A percentile compares a stretch with the other conserved stretches of the same genome.
Evolutionary conservation across 495 filamentous ascomycete species (phyloP).

Genomic region (Daldinia vernicosa): DNA sequence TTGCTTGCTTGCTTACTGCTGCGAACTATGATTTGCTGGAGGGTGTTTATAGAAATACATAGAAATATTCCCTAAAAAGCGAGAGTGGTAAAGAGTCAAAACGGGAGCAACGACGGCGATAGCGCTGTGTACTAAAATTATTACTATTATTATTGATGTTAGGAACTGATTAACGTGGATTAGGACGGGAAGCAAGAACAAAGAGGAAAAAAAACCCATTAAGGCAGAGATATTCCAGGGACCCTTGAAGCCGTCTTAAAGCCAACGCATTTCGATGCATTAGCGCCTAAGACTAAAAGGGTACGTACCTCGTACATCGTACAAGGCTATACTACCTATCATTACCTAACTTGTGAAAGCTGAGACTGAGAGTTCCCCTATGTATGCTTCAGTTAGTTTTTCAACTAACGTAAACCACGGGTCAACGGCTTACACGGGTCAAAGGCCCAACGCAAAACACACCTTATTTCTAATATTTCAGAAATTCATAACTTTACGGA

Average conservation of each 20-base stretch:
- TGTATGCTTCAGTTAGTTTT: slow-evolving; percentile 14
- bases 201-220: slow-evolving; percentile 30
- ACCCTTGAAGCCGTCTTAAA: slow-evolving; percentile 37
- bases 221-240: slow-evolving; percentile 24
- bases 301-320: slow-evolving; percentile 35
- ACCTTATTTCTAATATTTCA: too few relatives aligned
- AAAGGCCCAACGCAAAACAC: too few relatives aligned
- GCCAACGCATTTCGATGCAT: slow-evolving; percentile 45
- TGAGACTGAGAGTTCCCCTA: slow-evolving; percentile 14
- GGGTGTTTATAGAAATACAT: too few relatives aligned
- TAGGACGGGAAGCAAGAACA: slow-evolving; percentile 20
- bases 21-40: slow-evolving; percentile 14
- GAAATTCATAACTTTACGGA: too few relatives aligned
- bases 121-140: neutral
- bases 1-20: slow-evolving; percentile 32
- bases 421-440: too few relatives aligned
- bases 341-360: slow-evolving; percentile 9
- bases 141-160: slow-evolving; percentile 14
- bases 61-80: neutral
- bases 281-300: slow-evolving; percentile 32
- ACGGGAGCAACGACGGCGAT: slow-evolving; percentile 14
- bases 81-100: slow-evolving; percentile 26
- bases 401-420: too few relatives aligned
- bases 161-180: slow-evolving; percentile 21
- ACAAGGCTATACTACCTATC: slow-evolving; percentile 9